A percentile compares a stretch with the other conserved stretches of the same genome.
Conservation (phyloP, 441 rosid species). For the Populus hybrid region DNA sequence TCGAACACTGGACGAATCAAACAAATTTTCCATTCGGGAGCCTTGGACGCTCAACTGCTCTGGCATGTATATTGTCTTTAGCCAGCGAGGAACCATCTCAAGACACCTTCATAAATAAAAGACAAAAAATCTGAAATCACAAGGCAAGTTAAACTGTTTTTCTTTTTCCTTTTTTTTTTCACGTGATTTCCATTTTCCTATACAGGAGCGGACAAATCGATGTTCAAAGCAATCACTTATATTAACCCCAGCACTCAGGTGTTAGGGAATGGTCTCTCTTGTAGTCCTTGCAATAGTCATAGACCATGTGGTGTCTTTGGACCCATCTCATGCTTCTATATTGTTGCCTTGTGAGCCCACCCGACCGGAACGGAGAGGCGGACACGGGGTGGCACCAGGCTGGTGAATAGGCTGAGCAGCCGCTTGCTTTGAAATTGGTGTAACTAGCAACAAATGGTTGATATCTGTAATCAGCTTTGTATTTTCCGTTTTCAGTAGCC, state of each 20-base stretch:
- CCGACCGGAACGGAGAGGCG: conserved; percentile 67
- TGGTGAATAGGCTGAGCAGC: conserved; percentile 76
- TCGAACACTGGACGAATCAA: background rate
- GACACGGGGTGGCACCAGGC: conserved; percentile 58
- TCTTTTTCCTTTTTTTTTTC: background rate
- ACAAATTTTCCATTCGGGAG: background rate
- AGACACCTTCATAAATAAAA: conserved; percentile 23
- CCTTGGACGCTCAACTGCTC: conserved; percentile 29
- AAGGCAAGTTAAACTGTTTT: conserved; percentile 5
- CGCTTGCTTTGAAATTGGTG: conserved; percentile 65
- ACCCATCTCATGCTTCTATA: conserved; percentile 73
- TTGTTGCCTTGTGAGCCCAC: conserved; percentile 69
- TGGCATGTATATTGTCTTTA: background rate
- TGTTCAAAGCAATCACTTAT: no score
- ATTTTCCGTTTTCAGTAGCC: conserved; percentile 95
- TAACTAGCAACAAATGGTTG: conserved; percentile 82
- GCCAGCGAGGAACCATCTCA: conserved; percentile 31
- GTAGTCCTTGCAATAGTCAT: conserved; percentile 71
- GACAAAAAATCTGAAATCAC: conserved; percentile 8
- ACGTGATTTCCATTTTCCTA: no score
- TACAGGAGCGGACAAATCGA: no score
- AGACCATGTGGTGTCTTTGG: conserved; percentile 61
- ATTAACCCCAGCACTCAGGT: conserved; percentile 61
- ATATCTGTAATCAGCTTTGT: conserved; percentile 83
- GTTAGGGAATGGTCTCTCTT: conserved; percentile 79